These are phyloP conservation scores for Suillus bovinus DNA, from an alignment of 768 basidiomycete species.

Conservation along the genomic window DNA sequence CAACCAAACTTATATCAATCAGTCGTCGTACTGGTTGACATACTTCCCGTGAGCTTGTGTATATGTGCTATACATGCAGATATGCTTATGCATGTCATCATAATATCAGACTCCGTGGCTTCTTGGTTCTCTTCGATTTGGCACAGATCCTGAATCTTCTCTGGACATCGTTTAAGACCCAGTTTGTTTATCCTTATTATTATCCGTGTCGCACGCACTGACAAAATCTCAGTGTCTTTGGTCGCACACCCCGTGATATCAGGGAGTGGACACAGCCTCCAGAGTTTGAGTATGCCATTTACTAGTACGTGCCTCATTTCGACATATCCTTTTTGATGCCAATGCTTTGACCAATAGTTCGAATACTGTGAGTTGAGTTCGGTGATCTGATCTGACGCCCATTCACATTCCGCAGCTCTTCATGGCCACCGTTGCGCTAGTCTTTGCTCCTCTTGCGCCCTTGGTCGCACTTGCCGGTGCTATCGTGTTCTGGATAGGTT, in stretches of 20 bases:
- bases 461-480: slow-evolving; percentile 82
- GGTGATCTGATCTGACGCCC: neutral
- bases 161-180: slow-evolving; percentile 82
- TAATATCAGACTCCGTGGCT: slow-evolving; percentile 75
- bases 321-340: slow-evolving; percentile 6
- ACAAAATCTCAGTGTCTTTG: slow-evolving; percentile 57
- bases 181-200: slow-evolving; percentile 42
- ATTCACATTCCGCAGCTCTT: slow-evolving; percentile 55
- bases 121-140: slow-evolving; percentile 91
- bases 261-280: slow-evolving; percentile 90
- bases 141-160: slow-evolving; percentile 93
- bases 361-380: slow-evolving; percentile 49
- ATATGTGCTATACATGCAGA: slow-evolving; percentile 5
- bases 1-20: slow-evolving; percentile 87
- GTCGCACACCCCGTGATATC: slow-evolving; percentile 87
- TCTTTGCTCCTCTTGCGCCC: slow-evolving; percentile 94
- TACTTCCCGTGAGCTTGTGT: slow-evolving; percentile 78
- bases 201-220: neutral
- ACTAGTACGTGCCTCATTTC: slow-evolving; percentile 56
- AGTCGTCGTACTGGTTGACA: slow-evolving; percentile 90
- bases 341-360: slow-evolving; percentile 37
- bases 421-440: slow-evolving; percentile 90
- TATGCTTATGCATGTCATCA: slow-evolving; percentile 8
- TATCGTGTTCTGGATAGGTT: slow-evolving; percentile 84
- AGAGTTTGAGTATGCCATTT: slow-evolving; percentile 84